Percentiles rank a stretch among this genome's conserved stretches.
phyloP scores from a whole-genome alignment of 805 yeast genomes.

The Pichia pseudocactophila region DNA sequence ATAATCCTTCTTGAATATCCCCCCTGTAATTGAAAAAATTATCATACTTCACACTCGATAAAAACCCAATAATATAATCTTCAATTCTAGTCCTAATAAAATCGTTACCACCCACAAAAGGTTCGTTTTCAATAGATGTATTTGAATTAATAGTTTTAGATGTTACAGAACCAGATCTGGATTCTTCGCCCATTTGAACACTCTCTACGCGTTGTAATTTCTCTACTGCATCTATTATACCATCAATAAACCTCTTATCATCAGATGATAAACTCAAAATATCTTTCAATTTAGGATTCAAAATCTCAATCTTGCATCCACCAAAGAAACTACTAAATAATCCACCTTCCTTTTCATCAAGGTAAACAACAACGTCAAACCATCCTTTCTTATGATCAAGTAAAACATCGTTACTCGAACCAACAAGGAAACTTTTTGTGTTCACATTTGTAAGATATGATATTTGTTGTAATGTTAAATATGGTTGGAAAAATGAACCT shows the following conservation, averaged over 20 bases:
- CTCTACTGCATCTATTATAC: slow-evolving; percentile 41
- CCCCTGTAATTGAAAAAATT: slow-evolving; percentile 34
- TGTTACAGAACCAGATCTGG: slow-evolving; percentile 4
- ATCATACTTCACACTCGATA: slow-evolving; percentile 64
- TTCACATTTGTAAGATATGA: slow-evolving; percentile 53
- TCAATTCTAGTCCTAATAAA: slow-evolving; percentile 82
- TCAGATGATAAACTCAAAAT: slow-evolving; percentile 40
- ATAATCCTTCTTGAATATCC: slow-evolving; percentile 18
- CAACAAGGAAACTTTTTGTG: slow-evolving; percentile 63
- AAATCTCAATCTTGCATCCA: slow-evolving; percentile 31
- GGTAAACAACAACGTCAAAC: slow-evolving; percentile 65
- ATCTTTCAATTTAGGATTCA: slow-evolving; percentile 35
- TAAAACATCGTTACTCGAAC: slow-evolving; percentile 80
- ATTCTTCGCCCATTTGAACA: slow-evolving; percentile 25
- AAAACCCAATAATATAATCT: slow-evolving; percentile 72
- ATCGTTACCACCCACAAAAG: slow-evolving; percentile 71
- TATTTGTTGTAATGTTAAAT: slow-evolving; percentile 87
- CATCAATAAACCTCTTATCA: slow-evolving; percentile 71
- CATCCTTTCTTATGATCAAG: slow-evolving; percentile 51
- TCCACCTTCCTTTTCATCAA: slow-evolving; percentile 35
- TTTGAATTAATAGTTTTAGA: slow-evolving; percentile 22
- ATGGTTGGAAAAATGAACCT: slow-evolving; percentile 87
- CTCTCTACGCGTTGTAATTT: slow-evolving; percentile 21
- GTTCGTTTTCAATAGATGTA: slow-evolving; percentile 32
- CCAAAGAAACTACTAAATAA: slow-evolving; percentile 2